phyloP scores from a whole-genome alignment of 2,329 filamentous ascomycete species.

The Aspergillus japonicus region DNA sequence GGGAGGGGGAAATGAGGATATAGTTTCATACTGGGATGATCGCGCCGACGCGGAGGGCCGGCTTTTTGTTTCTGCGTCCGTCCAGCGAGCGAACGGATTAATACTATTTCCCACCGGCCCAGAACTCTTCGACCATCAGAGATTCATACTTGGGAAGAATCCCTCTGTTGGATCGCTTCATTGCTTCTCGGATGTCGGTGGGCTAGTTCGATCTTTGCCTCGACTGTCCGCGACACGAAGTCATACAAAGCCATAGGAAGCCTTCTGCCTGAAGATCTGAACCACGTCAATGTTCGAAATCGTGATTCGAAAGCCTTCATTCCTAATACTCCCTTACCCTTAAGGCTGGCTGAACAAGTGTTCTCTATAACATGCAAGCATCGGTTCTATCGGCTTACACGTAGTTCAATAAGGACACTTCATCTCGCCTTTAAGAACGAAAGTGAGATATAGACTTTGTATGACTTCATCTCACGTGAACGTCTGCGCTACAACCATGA shows the following conservation, averaged over 20 bases:
- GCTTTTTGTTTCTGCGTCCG: slow-evolving; percentile 45
- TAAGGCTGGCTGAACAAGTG: not conserved
- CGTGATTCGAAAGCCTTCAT: no score
- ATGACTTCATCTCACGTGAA: not conserved
- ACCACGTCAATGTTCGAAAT: not conserved
- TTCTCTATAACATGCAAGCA: not conserved
- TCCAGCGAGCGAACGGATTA: slow-evolving; percentile 34
- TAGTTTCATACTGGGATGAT: slow-evolving; percentile 35
- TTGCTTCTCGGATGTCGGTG: not conserved
- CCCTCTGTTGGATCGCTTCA: no score
- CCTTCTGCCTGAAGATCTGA: not conserved
- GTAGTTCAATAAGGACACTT: not conserved
- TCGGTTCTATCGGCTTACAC: not conserved
- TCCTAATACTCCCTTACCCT: not conserved
- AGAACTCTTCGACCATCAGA: slow-evolving; percentile 17
- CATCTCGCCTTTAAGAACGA: slow-evolving; percentile 4
- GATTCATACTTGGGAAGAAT: no score
- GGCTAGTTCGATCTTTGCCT: not conserved
- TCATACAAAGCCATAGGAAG: not conserved
- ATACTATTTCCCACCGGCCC: slow-evolving; percentile 40
- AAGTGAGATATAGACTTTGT: not conserved
- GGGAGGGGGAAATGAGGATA: slow-evolving; percentile 16
- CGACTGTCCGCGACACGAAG: not conserved
- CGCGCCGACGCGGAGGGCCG: slow-evolving; percentile 36
- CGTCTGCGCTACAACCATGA: not conserved